Conservation (phyloP, 2,329 filamentous ascomycete genomes). For the Penicillium rolfsii region DNA sequence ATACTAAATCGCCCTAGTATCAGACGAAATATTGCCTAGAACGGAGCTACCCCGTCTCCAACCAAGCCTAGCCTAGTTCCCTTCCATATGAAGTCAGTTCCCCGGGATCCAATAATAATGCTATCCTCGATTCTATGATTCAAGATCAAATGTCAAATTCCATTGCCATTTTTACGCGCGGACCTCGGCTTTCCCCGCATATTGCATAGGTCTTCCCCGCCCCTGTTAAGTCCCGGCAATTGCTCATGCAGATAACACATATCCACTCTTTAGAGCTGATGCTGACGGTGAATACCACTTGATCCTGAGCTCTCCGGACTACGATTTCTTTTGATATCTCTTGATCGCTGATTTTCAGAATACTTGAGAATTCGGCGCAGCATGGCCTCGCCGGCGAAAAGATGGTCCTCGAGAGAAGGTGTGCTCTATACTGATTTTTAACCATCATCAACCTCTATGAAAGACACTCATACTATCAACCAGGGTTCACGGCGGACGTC, state of each 20-base stretch:
- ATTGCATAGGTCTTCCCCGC: too few species aligned
- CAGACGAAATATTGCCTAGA: neutral
- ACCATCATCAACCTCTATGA: too few species aligned
- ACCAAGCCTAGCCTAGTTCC: neutral
- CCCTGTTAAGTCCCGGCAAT: too few species aligned
- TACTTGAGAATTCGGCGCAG: neutral
- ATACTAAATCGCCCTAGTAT: too few species aligned
- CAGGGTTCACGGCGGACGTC: constrained; percentile 63
- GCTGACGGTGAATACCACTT: neutral
- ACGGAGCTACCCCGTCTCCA: neutral
- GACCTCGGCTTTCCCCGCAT: constrained; percentile 36
- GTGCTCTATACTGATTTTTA: neutral
- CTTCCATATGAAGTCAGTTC: neutral
- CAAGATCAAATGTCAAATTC: constrained; percentile 11
- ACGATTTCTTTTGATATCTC: neutral
- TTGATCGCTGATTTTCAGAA: neutral
- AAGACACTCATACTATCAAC: neutral
- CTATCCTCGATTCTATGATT: neutral
- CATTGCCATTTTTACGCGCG: constrained; percentile 9
- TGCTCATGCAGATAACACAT: neutral
- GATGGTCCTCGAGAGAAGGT: constrained; percentile 42
- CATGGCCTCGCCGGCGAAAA: constrained; percentile 22
- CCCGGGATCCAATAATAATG: too few species aligned
- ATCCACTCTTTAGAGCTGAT: neutral
- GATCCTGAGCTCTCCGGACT: neutral